Conservation (phyloP, 2,329 filamentous ascomycete genomes). For the Karstenula rhodostoma region DNA sequence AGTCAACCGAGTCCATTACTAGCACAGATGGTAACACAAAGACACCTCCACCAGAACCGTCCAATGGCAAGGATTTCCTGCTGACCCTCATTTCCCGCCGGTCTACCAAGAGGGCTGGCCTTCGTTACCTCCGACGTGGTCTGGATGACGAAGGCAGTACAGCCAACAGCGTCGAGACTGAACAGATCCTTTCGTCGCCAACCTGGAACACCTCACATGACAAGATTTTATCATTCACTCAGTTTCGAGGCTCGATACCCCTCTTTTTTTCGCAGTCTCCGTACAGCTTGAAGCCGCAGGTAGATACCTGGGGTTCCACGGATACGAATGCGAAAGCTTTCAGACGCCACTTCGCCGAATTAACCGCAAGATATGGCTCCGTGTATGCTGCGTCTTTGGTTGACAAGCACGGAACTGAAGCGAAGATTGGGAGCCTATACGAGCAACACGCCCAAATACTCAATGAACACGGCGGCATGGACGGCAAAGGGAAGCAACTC, state of each 20-base stretch:
- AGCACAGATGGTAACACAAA: slow-evolving; percentile 22
- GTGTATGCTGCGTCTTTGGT: slow-evolving; percentile 85
- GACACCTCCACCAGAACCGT: slow-evolving; percentile 43
- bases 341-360: slow-evolving; percentile 76
- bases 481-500: slow-evolving; percentile 59
- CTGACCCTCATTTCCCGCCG: slow-evolving; percentile 93
- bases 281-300: slow-evolving; percentile 89
- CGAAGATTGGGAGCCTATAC: slow-evolving; percentile 79
- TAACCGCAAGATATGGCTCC: slow-evolving; percentile 75
- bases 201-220: slow-evolving; percentile 66
- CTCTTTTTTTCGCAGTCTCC: slow-evolving; percentile 95
- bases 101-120: slow-evolving; percentile 83
- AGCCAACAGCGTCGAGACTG: slow-evolving; percentile 93
- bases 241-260: slow-evolving; percentile 89
- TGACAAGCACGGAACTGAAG: slow-evolving; percentile 86
- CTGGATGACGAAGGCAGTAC: slow-evolving; percentile 88
- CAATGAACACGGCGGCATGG: slow-evolving; percentile 66
- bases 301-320: slow-evolving; percentile 80
- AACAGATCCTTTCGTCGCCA: slow-evolving; percentile 83
- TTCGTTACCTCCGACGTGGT: slow-evolving; percentile 89
- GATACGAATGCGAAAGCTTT: slow-evolving; percentile 82
- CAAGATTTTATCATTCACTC: slow-evolving; percentile 82
- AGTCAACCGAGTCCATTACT: slow-evolving; percentile 28
- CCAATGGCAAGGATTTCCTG: slow-evolving; percentile 64
- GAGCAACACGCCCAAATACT: slow-evolving; percentile 71